Conservation (phyloP, 2,329 filamentous ascomycete species). For the Aspergillus intermedius region DNA sequence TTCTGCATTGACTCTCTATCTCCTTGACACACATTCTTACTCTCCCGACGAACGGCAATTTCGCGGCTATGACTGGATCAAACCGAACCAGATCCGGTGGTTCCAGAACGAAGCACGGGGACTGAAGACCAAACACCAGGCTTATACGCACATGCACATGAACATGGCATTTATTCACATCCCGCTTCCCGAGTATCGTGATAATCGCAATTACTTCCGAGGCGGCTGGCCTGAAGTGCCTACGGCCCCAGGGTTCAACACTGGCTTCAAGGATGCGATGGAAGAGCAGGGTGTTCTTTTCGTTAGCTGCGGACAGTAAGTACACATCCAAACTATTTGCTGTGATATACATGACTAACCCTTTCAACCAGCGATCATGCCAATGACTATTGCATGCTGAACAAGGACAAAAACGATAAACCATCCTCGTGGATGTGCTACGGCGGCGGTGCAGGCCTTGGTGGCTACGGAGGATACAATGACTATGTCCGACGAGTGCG, state of each 20-base stretch:
- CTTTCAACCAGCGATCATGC: constrained; percentile 65
- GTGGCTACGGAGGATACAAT: constrained; percentile 88
- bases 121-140: constrained; percentile 68
- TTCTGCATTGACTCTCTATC: constrained; percentile 87
- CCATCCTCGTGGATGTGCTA: constrained; percentile 97
- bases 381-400: constrained; percentile 90
- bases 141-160: constrained; percentile 89
- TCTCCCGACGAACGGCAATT: constrained; percentile 82
- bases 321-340: constrained; percentile 14
- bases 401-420: constrained; percentile 46
- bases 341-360: constrained; percentile 8
- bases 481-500: constrained; percentile 77
- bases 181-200: constrained; percentile 79
- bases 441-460: constrained; percentile 83
- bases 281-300: constrained; percentile 78
- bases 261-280: constrained; percentile 84
- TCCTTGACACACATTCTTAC: constrained; percentile 89
- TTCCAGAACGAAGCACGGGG: constrained; percentile 71
- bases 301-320: constrained; percentile 85
- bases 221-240: constrained; percentile 76
- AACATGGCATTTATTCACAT: constrained; percentile 98
- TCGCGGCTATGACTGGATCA: constrained; percentile 96
- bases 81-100: constrained; percentile 89
- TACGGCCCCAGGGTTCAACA: constrained; percentile 83
- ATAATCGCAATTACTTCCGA: constrained; percentile 52